A percentile compares a stretch with the other conserved stretches of the same genome.
Conservation (phyloP, 225 moss, liverwort and hornwort genomes). For the Lunularia cruciata region DNA sequence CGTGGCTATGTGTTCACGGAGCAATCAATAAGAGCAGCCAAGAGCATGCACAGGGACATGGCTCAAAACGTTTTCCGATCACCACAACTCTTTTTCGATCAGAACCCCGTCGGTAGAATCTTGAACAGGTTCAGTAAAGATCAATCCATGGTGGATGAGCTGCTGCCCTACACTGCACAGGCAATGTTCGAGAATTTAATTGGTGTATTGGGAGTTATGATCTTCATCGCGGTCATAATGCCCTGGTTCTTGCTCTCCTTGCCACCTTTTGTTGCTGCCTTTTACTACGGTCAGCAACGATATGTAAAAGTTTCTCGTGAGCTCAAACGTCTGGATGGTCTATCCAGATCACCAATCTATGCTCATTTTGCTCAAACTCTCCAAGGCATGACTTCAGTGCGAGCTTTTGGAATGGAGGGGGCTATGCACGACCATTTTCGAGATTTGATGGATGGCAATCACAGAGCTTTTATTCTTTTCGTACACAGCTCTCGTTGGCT, state of each 20-base stretch:
- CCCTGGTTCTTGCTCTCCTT: constrained; percentile 75
- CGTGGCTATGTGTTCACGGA: constrained; percentile 58
- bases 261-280: constrained; percentile 60
- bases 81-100: constrained; percentile 88
- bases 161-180: constrained; percentile 69
- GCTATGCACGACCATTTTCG: constrained; percentile 72
- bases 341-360: constrained; percentile 91
- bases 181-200: constrained; percentile 60
- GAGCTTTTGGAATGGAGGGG: constrained; percentile 66
- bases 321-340: constrained; percentile 79
- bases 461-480: constrained; percentile 70
- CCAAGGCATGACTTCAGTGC: constrained; percentile 75
- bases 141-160: constrained; percentile 81
- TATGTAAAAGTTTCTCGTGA: constrained; percentile 80
- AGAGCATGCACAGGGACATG: constrained; percentile 76
- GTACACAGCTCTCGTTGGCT: constrained; percentile 82
- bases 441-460: constrained; percentile 78
- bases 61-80: constrained; percentile 75
- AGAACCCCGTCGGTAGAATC: constrained; percentile 94
- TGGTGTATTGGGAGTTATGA: constrained; percentile 68
- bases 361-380: constrained; percentile 81
- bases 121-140: constrained; percentile 96
- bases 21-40: constrained; percentile 64
- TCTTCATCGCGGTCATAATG: constrained; percentile 68
- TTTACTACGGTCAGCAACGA: constrained; percentile 59